Base-by-base conservation (phyloP, 305 asterid genomes). In the Solanum hybrid region DNA sequence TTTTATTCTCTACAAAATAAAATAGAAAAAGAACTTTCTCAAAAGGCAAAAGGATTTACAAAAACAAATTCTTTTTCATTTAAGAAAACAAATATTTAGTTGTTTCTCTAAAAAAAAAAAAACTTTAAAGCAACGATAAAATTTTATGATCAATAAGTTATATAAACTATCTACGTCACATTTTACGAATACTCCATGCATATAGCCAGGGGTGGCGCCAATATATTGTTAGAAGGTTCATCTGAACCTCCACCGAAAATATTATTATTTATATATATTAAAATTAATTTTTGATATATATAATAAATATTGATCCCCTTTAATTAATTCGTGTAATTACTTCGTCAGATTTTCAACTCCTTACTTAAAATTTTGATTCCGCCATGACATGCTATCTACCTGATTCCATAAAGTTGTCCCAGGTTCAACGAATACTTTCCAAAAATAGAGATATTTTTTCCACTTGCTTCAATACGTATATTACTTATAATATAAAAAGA, bases 391-490 rank as follows among this genome's bases (percentile, higher is more conserved):
- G 1, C 37, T 35, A 9, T 42, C 61, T 57, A 57, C 69, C 69
- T 18, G 69, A 57, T 57, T 18, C 69, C n/a, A 57, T 57, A 18
- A 57, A 57, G 69, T 57, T 18, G 11, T 16, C 39, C 39, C 8
- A 29, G 10, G 71, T 74, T 24, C 61, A 87, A 9, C 22, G 85
- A 2, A 37, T 42, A 16, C 88, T 86, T 73, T 46, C 92, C 90
- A 73, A 92, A 91, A 88, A 91, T 92, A 88, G 91, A 86, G 67
- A 57, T 37, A 26, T 42, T 42, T 28, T n/a, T 29, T 24, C 86
- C 81, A 37, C 14, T 31, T 86, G 29, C n/a, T 12, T 8, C 74
- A 0, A 42, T 42, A 10, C 51, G 36, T 29, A 64, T 8, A 46
- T 0, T 46, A 46, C 61, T 42, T 37, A 5, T 18, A 57, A 7